Evolutionary conservation across 345 rosid genomes (phyloP), one percentile per base, ranked within the genome.

Genomic region (Euclidium syriacum): DNA sequence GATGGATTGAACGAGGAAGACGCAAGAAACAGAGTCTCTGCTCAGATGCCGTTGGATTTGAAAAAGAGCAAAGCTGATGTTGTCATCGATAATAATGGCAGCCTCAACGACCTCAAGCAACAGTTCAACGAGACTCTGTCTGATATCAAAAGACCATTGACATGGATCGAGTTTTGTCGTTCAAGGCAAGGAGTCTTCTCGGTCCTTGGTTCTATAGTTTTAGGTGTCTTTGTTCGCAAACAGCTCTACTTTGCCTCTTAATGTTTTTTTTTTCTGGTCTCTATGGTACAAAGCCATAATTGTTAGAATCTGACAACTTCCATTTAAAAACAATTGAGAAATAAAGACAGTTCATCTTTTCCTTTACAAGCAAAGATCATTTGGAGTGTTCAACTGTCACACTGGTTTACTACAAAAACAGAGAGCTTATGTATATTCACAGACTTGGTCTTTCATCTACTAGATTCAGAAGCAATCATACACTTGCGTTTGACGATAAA

Each of bases 111-210:
- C 15, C 79, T 94, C 67, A 70, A 83, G 29, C 83, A 78, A 58
- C 79, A 78, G 58, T 80, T 94, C 62, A 19, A 54, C 53, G 72
- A 73, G 76, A 85, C 76, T 49, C 67, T 90, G 64, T 64, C 29
- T 3, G 77, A 81, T 57, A 83, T 90, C 29, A 80, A 70, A 6
- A 78, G 67, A 61, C 95, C 97, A 1, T 75, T 94, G 80, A 84
- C 84, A 1, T 80, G 92, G 99, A 70, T 75, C 7, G 97, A 87
- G 56, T 90, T 83, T 68, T 85, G 81, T 83, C 87, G 82, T 58
- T 87, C 99, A 11, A 90, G 96, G 52, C 82, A 82, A 22, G 96
- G 95, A 74, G 90, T 79, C 39, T 32, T 86, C 27, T 58, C 80
- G 8, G 78, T 79, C 30, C 62, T 87, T 48, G 60, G 76, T 62